Base-by-base conservation (phyloP, 108 stramenopile genomes). In the Skeletonema potamos region DNA sequence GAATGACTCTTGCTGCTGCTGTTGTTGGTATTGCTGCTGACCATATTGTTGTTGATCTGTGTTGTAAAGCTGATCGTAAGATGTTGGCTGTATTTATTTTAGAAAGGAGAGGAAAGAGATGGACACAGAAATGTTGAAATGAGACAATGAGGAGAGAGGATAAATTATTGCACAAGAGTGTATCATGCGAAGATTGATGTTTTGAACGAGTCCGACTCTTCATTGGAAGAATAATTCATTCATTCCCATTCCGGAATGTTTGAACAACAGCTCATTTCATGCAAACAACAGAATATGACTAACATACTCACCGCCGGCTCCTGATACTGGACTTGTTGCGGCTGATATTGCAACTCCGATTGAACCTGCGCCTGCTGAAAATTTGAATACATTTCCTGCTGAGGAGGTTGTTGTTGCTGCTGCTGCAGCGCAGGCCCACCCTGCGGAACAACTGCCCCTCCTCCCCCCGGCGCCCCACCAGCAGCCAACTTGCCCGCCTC, bases 401-500 rank as follows among this genome's bases (percentile, higher is more conserved):
- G 60, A 17, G 69, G 41, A 20, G 34, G 12, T 26, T 7, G 32
- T 8, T 17, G 30, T 32, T 4, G 3, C n/a, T 76, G 86, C 1
- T 70, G 80, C 1, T 46, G 44, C 57, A 51, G 20, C 22, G 9
- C 20, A 51, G 48, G 48, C 48, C 48, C 48, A 22, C 48, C 48
- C 48, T 51, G 48, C 48, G 39, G 39, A 6, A 41, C 39, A 41
- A 64, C 68, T 20, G 55, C 71, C 9, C 77, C 68, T n/a, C 82
- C 85, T 12, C 60, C 81, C 5, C 48, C 74, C 39, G 67, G 79
- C 34, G 73, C 81, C 27, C 81, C 88, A 24, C 73, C 84, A n/a
- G 86, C 66, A 13, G 85, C 77, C 34, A 94, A 68, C 67, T 91
- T 92, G 10, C 92, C 92, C 77, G 92, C 87, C 69, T 93, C 96